Conservation (phyloP, 1,284 basidiomycete genomes). For the Paramarasmius palmivorus region DNA sequence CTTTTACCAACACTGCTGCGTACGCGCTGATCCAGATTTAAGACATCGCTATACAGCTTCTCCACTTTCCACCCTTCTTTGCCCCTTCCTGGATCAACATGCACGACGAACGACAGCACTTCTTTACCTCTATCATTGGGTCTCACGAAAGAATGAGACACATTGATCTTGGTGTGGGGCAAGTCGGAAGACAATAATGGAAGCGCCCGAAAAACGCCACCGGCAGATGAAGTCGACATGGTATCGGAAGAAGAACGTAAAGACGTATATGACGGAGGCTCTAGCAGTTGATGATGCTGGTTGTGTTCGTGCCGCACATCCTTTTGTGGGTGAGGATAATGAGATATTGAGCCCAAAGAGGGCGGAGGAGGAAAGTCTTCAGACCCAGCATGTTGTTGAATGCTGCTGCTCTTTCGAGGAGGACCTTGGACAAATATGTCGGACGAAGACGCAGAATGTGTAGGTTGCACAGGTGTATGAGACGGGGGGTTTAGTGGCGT, state of each 20-base stretch:
- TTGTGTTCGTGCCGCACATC: constrained; percentile 6
- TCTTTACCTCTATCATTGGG: constrained; percentile 88
- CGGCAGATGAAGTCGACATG: constrained; percentile 9
- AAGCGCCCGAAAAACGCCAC: constrained; percentile 61
- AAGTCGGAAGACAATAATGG: constrained; percentile 71
- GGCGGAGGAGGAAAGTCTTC: constrained; percentile 46
- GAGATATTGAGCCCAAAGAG: constrained; percentile 23
- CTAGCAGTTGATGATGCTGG: neutral
- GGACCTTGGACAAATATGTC: constrained; percentile 4
- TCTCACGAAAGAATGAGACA: constrained; percentile 76
- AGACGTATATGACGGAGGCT: neutral
- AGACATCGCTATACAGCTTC: constrained; percentile 91
- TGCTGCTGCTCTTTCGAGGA: constrained; percentile 12
- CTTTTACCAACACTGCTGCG: constrained; percentile 67
- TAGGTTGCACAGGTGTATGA: neutral
- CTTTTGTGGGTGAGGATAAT: neutral
- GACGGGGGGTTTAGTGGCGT: neutral
- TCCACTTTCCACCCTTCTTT: constrained; percentile 88
- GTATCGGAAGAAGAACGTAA: constrained; percentile 5
- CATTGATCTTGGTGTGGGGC: constrained; percentile 58
- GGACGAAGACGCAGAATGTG: constrained; percentile 3
- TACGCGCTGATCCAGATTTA: constrained; percentile 77
- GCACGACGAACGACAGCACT: constrained; percentile 80
- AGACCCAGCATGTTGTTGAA: constrained; percentile 28
- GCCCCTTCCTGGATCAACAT: constrained; percentile 61